Conservation (phyloP, 768 basidiomycete species). For the Mycena indigotica region DNA sequence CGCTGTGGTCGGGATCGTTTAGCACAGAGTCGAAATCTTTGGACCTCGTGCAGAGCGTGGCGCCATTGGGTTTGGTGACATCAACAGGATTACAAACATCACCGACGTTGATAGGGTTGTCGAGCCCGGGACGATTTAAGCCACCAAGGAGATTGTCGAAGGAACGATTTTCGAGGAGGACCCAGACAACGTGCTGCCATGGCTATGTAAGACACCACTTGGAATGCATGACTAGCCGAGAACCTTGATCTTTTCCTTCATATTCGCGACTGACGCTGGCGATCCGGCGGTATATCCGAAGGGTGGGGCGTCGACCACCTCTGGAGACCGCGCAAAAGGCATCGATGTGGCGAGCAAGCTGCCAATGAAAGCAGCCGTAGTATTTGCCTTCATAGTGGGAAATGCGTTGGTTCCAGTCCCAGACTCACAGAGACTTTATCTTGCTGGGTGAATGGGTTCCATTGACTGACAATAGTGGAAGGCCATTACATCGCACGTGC, state of each 20-base stretch:
- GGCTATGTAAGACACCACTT: too few species aligned
- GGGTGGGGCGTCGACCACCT: constrained; percentile 6
- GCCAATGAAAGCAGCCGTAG: constrained; percentile 18
- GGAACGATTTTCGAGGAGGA: constrained; percentile 33
- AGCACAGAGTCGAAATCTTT: constrained; percentile 25
- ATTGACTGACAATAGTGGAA: background rate
- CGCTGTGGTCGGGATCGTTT: constrained; percentile 29
- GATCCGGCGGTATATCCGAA: constrained; percentile 24
- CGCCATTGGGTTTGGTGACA: constrained; percentile 19
- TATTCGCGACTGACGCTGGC: constrained; percentile 19
- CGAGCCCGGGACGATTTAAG: constrained; percentile 21
- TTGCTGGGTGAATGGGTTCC: too few species aligned
- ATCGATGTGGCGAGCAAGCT: constrained; percentile 15
- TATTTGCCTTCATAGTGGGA: constrained; percentile 21
- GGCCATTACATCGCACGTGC: constrained; percentile 10
- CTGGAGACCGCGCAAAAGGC: constrained; percentile 1
- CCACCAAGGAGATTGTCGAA: constrained; percentile 34
- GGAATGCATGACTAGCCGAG: background rate
- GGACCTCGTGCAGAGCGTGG: constrained; percentile 23
- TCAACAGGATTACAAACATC: constrained; percentile 28
- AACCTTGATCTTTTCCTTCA: constrained; percentile 25
- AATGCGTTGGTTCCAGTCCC: background rate
- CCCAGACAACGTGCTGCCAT: constrained; percentile 27
- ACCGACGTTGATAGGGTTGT: constrained; percentile 25
- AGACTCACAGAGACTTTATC: background rate